Evolutionary conservation across 768 basidiomycete genomes (phyloP), one percentile per base, ranked within the genome.

Genomic region (Porphyrellus cyaneotinctus): DNA sequence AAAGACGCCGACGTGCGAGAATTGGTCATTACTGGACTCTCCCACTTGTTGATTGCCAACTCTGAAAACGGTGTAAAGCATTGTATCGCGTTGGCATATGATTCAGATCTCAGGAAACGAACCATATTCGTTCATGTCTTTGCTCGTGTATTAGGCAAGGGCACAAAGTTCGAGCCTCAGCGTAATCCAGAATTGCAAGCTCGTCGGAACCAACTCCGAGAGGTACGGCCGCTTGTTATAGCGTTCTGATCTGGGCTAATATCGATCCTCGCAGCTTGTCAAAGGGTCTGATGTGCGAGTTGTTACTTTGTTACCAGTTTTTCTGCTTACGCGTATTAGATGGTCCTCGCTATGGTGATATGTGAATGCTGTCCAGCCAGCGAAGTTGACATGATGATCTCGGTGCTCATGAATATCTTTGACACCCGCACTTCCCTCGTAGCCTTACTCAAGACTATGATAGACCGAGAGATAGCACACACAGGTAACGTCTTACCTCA

Each of bases 21-120:
- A 53, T 72, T 90, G 15, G 84, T 91, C 38, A 88, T 95, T 53
- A 79, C 82, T 6, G 90, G 88, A 1, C 78, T 95, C 8, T 81
- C 91, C 1, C 85, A 92, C 55, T 75, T 95, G 7, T 84, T 95
- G 50, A 81, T 78, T 31, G 81, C 91, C 13, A 95, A 95, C 64
- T 84, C 88, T 15, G 90, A 94, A 63, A 86, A 83, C 59, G 93
- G 91, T 6, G 83, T 95, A 64, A 93, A 92, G 66, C 90, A 95
- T 65, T 92, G 88, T 61, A 79, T 95, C 20, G 73, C 83, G 6
- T 74, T 89, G 53, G 89, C 88, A 1, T 92, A 91, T 59, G 85
- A 90, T 60, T 66, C 74, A 20, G 87, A 94, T 62, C 72, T 77
- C 23, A 71, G 78, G 35, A 84, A 87, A 60, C 81, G 91, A 14